Conservation (phyloP, 2,329 filamentous ascomycete genomes). For the Kalmusia sp. region DNA sequence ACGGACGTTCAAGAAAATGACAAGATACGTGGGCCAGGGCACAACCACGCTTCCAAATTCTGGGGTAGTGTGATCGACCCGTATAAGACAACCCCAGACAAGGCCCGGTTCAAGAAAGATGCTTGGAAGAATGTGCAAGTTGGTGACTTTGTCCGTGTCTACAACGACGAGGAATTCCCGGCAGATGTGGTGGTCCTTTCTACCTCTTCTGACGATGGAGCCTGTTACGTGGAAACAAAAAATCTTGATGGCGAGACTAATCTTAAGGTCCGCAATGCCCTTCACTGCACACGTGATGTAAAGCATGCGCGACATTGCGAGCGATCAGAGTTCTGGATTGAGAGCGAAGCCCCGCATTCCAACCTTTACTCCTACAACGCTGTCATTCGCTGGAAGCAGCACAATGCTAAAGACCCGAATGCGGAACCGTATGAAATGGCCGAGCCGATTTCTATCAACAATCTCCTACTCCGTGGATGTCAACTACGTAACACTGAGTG, state of each 20-base stretch:
- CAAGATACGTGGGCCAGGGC: conserved; percentile 32
- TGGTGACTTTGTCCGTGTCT: conserved; percentile 94
- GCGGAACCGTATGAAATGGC: conserved; percentile 77
- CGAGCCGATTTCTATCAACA: conserved; percentile 94
- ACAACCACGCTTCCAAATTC: conserved; percentile 51
- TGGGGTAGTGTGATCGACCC: conserved; percentile 78
- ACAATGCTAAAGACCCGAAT: conserved; percentile 67
- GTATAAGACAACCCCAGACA: conserved; percentile 68
- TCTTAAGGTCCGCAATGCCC: conserved; percentile 88
- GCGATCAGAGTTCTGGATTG: conserved; percentile 82
- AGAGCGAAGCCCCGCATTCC: conserved; percentile 89
- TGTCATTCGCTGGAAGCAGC: conserved; percentile 85
- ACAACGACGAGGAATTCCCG: conserved; percentile 94
- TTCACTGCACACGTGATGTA: conserved; percentile 82
- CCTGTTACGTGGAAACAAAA: conserved; percentile 98
- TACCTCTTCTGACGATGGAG: conserved; percentile 91
- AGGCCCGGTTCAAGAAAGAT: conserved; percentile 88
- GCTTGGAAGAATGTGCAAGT: conserved; percentile 96
- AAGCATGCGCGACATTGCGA: conserved; percentile 94
- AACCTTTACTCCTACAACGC: conserved; percentile 97
- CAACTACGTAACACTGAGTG: conserved; percentile 96
- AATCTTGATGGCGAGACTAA: conserved; percentile 98
- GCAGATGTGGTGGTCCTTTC: conserved; percentile 92
- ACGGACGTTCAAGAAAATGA: conserved; percentile 28
- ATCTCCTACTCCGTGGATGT: conserved; percentile 89